Evolutionary conservation across 495 filamentous ascomycete species (phyloP).

Genomic region (Hyaloscypha variabilis): DNA sequence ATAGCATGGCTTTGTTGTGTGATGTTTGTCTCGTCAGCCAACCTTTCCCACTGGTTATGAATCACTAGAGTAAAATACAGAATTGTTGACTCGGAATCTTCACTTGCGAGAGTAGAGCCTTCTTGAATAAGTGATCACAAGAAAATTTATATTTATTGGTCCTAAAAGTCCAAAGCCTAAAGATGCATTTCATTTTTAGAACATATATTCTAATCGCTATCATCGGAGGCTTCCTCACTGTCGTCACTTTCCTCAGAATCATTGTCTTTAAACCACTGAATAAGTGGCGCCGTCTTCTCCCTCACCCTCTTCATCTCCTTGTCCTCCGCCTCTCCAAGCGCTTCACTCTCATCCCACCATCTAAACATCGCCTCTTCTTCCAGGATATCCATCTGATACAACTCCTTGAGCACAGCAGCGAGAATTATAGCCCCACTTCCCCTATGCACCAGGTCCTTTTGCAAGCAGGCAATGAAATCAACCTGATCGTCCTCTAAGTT

Average conservation of each 20-base stretch:
- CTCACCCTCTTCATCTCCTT: conserved; percentile 72
- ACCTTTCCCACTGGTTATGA: conserved; percentile 3
- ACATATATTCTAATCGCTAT: conserved; percentile 35
- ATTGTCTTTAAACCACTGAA: conserved; percentile 84
- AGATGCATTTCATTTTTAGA: not conserved
- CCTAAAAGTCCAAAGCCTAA: not conserved
- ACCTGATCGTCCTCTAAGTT: conserved; percentile 73
- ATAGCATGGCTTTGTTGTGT: not conserved
- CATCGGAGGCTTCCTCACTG: conserved; percentile 60
- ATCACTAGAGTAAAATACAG: conserved; percentile 17
- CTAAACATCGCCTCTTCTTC: conserved; percentile 86
- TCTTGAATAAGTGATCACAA: no score
- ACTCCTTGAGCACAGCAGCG: conserved; percentile 72
- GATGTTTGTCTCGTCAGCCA: conserved; percentile 8
- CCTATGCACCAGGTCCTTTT: conserved; percentile 71
- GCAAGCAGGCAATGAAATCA: conserved; percentile 79
- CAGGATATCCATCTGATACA: conserved; percentile 82
- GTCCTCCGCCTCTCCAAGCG: conserved; percentile 35
- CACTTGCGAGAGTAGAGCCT: no score
- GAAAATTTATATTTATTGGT: not conserved
- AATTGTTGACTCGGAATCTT: conserved; percentile 1
- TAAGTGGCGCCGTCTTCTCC: conserved; percentile 72
- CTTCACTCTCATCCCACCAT: conserved; percentile 79
- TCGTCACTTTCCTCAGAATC: conserved; percentile 83
- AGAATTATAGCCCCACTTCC: conserved; percentile 63